phyloP scores from a whole-genome alignment of 75 land plant species.

The Larix kaempferi region DNA sequence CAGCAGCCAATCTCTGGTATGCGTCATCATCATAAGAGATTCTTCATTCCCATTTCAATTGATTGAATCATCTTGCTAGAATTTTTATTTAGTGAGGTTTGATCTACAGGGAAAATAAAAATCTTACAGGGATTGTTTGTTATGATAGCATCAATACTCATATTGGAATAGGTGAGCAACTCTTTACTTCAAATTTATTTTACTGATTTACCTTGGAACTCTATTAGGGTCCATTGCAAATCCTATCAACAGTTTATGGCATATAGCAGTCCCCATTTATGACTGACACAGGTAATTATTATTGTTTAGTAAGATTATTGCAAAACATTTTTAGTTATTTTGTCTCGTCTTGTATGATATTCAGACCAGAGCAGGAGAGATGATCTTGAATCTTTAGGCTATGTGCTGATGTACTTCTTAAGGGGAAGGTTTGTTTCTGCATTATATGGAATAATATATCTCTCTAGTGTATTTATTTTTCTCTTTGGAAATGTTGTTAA shows the following conservation, averaged over 20 bases:
- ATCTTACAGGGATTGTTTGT: constrained; percentile 58
- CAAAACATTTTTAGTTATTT: not conserved
- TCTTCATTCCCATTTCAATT: no score
- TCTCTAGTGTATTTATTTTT: not conserved
- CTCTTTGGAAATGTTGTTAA: not conserved
- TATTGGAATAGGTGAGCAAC: constrained; percentile 66
- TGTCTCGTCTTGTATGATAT: not conserved
- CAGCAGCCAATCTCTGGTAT: no score
- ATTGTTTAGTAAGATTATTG: not conserved
- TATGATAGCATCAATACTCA: constrained; percentile 61
- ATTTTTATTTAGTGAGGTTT: no score
- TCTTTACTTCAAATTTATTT: not conserved
- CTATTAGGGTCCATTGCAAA: not conserved
- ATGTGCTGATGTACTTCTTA: constrained; percentile 90
- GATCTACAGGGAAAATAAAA: constrained; percentile 45
- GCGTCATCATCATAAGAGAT: no score
- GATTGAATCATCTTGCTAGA: no score
- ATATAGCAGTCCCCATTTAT: not conserved
- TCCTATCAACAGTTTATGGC: not conserved
- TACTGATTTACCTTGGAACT: not conserved
- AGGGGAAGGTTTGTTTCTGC: constrained; percentile 66
- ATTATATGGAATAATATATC: not conserved
- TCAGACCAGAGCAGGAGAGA: constrained; percentile 70
- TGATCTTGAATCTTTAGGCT: constrained; percentile 72
- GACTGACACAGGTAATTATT: not conserved